phyloP scores from a whole-genome alignment of 768 basidiomycete species.

The Agrocybe chaxingu region DNA sequence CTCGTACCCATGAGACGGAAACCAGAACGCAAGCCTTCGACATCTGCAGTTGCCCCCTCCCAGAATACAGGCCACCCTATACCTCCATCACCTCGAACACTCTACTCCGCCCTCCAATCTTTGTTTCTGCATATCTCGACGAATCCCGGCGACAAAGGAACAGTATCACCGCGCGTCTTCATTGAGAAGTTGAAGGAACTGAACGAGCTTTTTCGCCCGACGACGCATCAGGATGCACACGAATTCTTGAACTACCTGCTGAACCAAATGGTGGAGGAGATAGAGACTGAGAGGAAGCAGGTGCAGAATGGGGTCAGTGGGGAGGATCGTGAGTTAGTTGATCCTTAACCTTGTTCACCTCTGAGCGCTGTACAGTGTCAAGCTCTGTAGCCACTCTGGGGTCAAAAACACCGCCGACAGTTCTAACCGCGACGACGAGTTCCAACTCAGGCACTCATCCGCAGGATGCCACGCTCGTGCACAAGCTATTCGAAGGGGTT shows the following conservation, averaged over 20 bases:
- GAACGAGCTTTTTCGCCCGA: constrained; percentile 87
- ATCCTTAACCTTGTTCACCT: constrained; percentile 4
- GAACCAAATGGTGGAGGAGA: constrained; percentile 91
- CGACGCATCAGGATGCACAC: constrained; percentile 97
- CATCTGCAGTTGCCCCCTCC: constrained; percentile 21
- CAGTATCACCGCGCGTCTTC: constrained; percentile 85
- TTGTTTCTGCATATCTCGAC: constrained; percentile 81
- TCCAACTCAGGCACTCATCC: constrained; percentile 46
- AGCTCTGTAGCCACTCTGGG: constrained; percentile 56
- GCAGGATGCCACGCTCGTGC: constrained; percentile 75
- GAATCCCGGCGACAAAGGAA: constrained; percentile 77
- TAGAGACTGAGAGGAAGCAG: constrained; percentile 67
- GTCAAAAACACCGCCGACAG: constrained; percentile 38
- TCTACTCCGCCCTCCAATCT: constrained; percentile 92
- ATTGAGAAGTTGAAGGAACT: constrained; percentile 91
- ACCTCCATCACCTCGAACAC: constrained; percentile 62
- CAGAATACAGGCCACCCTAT: constrained; percentile 40
- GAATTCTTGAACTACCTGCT: constrained; percentile 95
- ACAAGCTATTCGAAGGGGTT: constrained; percentile 88
- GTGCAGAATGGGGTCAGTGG: constrained; percentile 33
- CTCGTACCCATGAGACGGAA: constrained; percentile 48
- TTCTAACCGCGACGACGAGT: constrained; percentile 36
- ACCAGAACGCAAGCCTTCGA: constrained; percentile 48
- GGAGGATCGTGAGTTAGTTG: constrained; percentile 61
- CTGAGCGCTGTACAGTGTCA: constrained; percentile 42